A percentile compares a stretch with the other conserved stretches of the same genome.
phyloP scores from a whole-genome alignment of 768 basidiomycete genomes.

The Amanita pallidorosea region DNA sequence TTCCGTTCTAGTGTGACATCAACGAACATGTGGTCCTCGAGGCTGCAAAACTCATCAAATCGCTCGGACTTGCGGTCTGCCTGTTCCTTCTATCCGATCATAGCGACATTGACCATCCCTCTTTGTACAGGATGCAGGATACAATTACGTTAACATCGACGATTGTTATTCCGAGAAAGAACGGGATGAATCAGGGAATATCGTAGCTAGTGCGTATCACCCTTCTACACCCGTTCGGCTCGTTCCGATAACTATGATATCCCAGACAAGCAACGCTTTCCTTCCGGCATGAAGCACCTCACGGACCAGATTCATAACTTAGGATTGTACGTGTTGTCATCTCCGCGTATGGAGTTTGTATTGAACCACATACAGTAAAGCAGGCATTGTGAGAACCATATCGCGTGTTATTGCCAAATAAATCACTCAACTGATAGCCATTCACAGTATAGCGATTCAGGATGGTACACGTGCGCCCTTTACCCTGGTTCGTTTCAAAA shows the following conservation, averaged over 20 bases:
- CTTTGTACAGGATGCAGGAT: slow-evolving; percentile 23
- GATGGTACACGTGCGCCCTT: slow-evolving; percentile 55
- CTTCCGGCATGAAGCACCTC: slow-evolving; percentile 45
- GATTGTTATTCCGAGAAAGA: slow-evolving; percentile 57
- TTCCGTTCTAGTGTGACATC: slow-evolving; percentile 40
- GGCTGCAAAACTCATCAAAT: slow-evolving; percentile 38
- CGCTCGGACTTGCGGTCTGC: slow-evolving; percentile 37
- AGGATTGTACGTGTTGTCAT: slow-evolving; percentile 35
- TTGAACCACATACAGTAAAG: slow-evolving; percentile 27
- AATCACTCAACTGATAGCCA: background rate
- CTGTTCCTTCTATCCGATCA: slow-evolving; percentile 1
- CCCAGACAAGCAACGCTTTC: slow-evolving; percentile 39
- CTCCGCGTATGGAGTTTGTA: background rate
- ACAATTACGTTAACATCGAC: slow-evolving; percentile 49
- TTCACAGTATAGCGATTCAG: slow-evolving; percentile 53
- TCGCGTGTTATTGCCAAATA: background rate
- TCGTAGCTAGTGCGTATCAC: slow-evolving; percentile 40
- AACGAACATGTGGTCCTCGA: slow-evolving; percentile 40
- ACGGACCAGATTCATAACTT: slow-evolving; percentile 44
- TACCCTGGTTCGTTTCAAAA: slow-evolving; percentile 61
- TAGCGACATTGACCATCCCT: background rate
- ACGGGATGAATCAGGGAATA: slow-evolving; percentile 37
- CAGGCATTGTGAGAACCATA: slow-evolving; percentile 41
- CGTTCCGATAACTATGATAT: background rate
- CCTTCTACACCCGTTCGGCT: background rate